These are phyloP conservation scores for Catunica adiposa DNA, from an alignment of 2,329 filamentous ascomycete genomes.

Conservation along the genomic window DNA sequence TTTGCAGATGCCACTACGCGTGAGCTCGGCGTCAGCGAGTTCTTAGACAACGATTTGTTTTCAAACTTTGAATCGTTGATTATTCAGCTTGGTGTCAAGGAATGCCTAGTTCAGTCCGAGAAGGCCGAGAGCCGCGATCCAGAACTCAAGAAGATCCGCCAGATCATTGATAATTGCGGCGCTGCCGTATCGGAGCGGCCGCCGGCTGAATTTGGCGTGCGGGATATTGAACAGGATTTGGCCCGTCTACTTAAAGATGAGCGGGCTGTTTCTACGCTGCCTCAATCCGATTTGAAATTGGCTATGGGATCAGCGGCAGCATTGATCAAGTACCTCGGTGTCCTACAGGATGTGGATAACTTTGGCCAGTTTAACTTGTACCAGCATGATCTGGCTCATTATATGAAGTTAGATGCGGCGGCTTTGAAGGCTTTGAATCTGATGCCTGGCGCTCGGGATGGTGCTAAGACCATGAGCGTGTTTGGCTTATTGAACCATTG, in stretches of 20 bases:
- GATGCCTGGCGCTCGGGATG: conserved; percentile 89
- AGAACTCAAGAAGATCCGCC: conserved; percentile 70
- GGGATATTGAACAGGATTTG: conserved; percentile 91
- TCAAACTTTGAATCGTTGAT: conserved; percentile 94
- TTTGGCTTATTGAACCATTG: conserved; percentile 92
- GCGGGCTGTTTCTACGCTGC: conserved; percentile 55
- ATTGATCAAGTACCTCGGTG: conserved; percentile 82
- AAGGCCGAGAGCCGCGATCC: conserved; percentile 69
- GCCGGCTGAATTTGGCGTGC: conserved; percentile 60
- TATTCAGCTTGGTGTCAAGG: conserved; percentile 89
- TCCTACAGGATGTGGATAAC: conserved; percentile 81
- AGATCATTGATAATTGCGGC: conserved; percentile 83
- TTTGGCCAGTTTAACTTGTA: conserved; percentile 96
- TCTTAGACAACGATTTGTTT: conserved; percentile 96
- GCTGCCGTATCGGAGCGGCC: conserved; percentile 75
- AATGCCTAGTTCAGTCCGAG: conserved; percentile 76
- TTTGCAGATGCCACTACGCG: conserved; percentile 95
- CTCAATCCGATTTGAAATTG: conserved; percentile 82
- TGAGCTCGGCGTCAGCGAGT: conserved; percentile 91
- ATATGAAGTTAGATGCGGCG: conserved; percentile 95
- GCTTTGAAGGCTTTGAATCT: conserved; percentile 87
- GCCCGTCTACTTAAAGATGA: conserved; percentile 78
- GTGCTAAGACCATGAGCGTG: conserved; percentile 92
- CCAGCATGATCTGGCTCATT: conserved; percentile 90
- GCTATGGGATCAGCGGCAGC: conserved; percentile 92